Evolutionary conservation across 352 stramenopile genomes (phyloP).

Genomic region (Pythium diclinum): DNA sequence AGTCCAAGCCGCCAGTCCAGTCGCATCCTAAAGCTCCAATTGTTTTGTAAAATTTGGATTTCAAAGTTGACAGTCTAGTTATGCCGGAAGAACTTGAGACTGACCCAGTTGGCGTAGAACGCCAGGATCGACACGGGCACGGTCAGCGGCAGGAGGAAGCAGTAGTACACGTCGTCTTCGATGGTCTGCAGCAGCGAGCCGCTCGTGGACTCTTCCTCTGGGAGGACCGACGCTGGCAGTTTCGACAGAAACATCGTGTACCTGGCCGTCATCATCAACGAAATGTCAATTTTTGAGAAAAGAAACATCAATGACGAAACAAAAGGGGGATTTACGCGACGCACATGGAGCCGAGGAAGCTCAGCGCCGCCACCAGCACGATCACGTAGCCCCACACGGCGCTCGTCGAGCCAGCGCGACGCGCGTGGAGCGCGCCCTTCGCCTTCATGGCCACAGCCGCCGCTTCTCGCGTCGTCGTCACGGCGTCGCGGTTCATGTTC

Average conservation of each 20-base stretch:
- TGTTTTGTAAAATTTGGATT: not conserved
- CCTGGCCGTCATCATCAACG: slow-evolving; percentile 23
- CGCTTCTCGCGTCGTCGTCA: not conserved
- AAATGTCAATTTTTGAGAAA: not conserved
- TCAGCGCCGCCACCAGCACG: slow-evolving; percentile 41
- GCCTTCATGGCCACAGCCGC: not conserved
- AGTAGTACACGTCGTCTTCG: slow-evolving; percentile 75
- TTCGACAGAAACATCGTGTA: slow-evolving; percentile 79
- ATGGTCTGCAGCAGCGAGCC: slow-evolving; percentile 39
- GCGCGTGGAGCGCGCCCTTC: slow-evolving; percentile 11
- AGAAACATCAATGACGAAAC: not conserved
- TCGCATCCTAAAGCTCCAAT: not conserved
- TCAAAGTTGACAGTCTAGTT: slow-evolving; percentile 34
- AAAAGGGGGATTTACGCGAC: not conserved
- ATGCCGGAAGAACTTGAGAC: slow-evolving; percentile 85
- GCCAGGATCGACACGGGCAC: slow-evolving; percentile 74
- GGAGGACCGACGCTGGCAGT: slow-evolving; percentile 27
- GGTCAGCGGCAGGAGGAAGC: slow-evolving; percentile 72
- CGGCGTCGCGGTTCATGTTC: not conserved
- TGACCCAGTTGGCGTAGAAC: slow-evolving; percentile 82
- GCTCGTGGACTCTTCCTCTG: not conserved
- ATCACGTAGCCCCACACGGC: slow-evolving; percentile 80
- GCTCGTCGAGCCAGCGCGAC: slow-evolving; percentile 63
- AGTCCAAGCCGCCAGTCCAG: not conserved
- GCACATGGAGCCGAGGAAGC: slow-evolving; percentile 68